Conservation (phyloP, 352 stramenopile genomes). For the Pelagophyceae sp. region DNA sequence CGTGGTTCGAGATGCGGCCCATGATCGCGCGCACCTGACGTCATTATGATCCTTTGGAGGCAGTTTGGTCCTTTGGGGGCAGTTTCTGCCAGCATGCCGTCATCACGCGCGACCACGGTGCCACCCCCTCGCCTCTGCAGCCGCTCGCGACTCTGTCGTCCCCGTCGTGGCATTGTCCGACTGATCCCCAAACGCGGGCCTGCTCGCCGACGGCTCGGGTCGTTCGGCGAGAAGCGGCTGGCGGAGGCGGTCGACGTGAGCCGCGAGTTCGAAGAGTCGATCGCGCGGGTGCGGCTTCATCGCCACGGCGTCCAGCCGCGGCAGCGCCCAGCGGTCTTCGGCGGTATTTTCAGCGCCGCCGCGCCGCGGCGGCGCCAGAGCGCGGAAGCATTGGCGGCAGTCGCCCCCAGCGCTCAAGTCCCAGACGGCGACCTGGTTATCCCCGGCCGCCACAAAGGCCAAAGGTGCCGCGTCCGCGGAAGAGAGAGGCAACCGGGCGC, state of each 20-base stretch:
- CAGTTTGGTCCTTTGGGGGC: no score
- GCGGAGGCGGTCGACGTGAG: background rate
- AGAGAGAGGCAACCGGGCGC: background rate
- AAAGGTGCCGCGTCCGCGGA: conserved; percentile 55
- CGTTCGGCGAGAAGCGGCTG: conserved; percentile 34
- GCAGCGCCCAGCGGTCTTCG: conserved; percentile 47
- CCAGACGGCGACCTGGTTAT: conserved; percentile 74
- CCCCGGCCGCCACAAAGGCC: conserved; percentile 81
- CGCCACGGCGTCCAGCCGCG: conserved; percentile 42
- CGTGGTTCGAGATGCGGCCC: conserved; percentile 35
- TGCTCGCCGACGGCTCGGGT: no score
- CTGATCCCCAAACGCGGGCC: no score
- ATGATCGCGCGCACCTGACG: conserved; percentile 38
- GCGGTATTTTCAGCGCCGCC: background rate
- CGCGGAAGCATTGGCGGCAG: conserved; percentile 80
- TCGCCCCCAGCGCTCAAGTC: conserved; percentile 61
- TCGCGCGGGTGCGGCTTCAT: conserved; percentile 28
- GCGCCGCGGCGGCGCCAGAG: conserved; percentile 45
- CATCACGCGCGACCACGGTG: conserved; percentile 27
- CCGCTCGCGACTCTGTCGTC: no score
- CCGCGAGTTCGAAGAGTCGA: conserved; percentile 58
- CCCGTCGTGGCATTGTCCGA: conserved; percentile 54
- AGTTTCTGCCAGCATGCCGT: no score
- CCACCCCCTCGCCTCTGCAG: conserved; percentile 24
- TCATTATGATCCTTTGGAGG: background rate